Evolutionary conservation across 768 basidiomycete species (phyloP).

Genomic region (Melanogaster broomeanus): DNA sequence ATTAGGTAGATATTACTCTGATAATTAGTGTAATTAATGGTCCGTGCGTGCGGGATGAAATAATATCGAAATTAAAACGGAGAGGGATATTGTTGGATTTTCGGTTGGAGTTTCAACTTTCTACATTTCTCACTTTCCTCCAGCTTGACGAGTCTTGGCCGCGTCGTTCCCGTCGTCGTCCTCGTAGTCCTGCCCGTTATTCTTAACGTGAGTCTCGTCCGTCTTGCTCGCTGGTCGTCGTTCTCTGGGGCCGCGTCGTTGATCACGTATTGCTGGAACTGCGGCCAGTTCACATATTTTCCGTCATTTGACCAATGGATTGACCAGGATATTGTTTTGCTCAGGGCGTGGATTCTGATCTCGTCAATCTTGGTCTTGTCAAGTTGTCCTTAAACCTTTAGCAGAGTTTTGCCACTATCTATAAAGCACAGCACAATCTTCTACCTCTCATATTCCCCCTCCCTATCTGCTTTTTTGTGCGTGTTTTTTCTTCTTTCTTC

Average conservation of each 20-base stretch:
- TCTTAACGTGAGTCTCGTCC: constrained; percentile 25
- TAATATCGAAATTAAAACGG: constrained; percentile 9
- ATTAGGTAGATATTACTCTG: background rate
- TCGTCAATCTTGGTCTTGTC: constrained; percentile 36
- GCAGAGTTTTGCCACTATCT: constrained; percentile 38
- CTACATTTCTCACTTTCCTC: constrained; percentile 17
- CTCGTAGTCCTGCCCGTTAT: constrained; percentile 12
- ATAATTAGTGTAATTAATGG: background rate
- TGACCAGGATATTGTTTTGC: background rate
- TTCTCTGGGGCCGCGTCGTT: constrained; percentile 3
- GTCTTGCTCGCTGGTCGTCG: background rate
- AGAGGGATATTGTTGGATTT: constrained; percentile 12
- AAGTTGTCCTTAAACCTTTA: constrained; percentile 36
- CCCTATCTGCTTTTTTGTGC: constrained; percentile 39
- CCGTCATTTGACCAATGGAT: background rate
- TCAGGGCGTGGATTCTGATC: constrained; percentile 31
- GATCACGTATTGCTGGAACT: background rate
- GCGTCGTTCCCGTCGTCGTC: constrained; percentile 14
- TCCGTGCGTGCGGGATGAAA: background rate
- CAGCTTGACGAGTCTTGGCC: constrained; percentile 20
- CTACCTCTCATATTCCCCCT: constrained; percentile 23
- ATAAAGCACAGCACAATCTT: constrained; percentile 39
- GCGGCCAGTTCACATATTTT: background rate
- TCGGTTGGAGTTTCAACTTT: constrained; percentile 15
- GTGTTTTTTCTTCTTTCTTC: constrained; percentile 35